Base-by-base conservation (phyloP, 495 filamentous ascomycete species). In the Tetracladium setigerum region DNA sequence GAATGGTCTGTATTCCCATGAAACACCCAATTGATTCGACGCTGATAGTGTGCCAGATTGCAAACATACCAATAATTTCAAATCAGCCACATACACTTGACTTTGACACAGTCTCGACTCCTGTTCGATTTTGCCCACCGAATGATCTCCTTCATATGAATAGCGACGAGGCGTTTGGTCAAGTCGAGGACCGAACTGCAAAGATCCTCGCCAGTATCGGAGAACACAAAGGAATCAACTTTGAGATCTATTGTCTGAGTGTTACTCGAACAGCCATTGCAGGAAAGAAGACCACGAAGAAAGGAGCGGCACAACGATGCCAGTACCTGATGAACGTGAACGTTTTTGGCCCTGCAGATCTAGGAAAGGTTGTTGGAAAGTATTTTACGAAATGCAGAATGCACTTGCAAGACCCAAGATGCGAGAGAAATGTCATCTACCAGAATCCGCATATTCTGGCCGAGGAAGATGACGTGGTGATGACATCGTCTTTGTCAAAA, bases 401-500 rank as follows among this genome's bases (percentile, higher is more conserved):
- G 8, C 79, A 70, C 63, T 71, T 95, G 5, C 67, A 72, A 19
- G 72, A 67, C 16, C 84, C 83, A 5, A 66, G 68, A 8, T 73
- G 83, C 14, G 81, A 86, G 39, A 63, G 65, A 12, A 79, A 81
- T 12, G 69, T 83, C 15, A 72, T 73, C 30, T 66, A 84, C 2
- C 72, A 73, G 63, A 89, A 89, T 50, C 85, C 86, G 6, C 79
- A 84, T 39, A 41, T 48, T 30, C 19, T 48, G 9, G 15, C 46
- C 2, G 30, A 41, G 17, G 16, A 27, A 32, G 38, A 31, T 22
- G 38, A 48, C 17, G 24, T 22, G 2, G 38, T 41, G 37, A 48
- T 48, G 46, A 41, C 46, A 27, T 27, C 22, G 22, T 27, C 22
- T 27, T 7, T 27, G 7, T 7, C 7, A 27, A 27, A 27, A 3